These are phyloP conservation scores for Dalbergia cultrata DNA, from an alignment of 306 rosid genomes.

Conservation along the genomic window DNA sequence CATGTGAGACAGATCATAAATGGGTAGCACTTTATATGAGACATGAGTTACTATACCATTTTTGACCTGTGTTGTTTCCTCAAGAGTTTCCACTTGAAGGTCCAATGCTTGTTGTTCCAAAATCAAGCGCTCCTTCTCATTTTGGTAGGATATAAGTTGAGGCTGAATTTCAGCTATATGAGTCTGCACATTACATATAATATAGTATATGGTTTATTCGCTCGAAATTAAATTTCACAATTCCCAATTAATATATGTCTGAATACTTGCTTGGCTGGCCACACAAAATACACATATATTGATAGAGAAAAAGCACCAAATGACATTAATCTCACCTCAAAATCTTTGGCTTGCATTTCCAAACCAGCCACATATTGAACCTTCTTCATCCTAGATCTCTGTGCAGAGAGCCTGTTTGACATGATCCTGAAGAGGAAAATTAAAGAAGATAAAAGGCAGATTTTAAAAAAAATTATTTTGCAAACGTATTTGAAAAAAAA, in stretches of 20 bases:
- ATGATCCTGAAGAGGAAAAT: not conserved
- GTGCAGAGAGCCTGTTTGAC: slow-evolving; percentile 29
- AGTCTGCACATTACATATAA: slow-evolving; percentile 42
- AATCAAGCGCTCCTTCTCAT: slow-evolving; percentile 37
- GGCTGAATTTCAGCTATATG: slow-evolving; percentile 49
- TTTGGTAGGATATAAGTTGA: slow-evolving; percentile 40
- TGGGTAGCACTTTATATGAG: too few relatives aligned
- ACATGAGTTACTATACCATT: slow-evolving; percentile 57
- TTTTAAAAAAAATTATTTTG: too few relatives aligned
- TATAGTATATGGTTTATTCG: too few relatives aligned
- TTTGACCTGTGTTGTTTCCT: not conserved
- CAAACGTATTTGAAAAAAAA: too few relatives aligned
- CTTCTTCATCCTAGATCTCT: not conserved
- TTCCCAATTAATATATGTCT: too few relatives aligned
- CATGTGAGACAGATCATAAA: not conserved
- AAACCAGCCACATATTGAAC: not conserved
- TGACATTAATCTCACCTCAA: slow-evolving; percentile 23
- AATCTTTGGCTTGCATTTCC: not conserved
- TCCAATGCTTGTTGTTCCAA: slow-evolving; percentile 52
- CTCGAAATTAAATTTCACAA: too few relatives aligned
- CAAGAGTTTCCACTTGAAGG: slow-evolving; percentile 29
- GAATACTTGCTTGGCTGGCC: not conserved
- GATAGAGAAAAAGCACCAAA: not conserved
- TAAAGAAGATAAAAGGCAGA: not conserved
- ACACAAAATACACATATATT: not conserved